phyloP scores from a whole-genome alignment of 2,329 filamentous ascomycete genomes.

The Dothideomycetidae sp. region DNA sequence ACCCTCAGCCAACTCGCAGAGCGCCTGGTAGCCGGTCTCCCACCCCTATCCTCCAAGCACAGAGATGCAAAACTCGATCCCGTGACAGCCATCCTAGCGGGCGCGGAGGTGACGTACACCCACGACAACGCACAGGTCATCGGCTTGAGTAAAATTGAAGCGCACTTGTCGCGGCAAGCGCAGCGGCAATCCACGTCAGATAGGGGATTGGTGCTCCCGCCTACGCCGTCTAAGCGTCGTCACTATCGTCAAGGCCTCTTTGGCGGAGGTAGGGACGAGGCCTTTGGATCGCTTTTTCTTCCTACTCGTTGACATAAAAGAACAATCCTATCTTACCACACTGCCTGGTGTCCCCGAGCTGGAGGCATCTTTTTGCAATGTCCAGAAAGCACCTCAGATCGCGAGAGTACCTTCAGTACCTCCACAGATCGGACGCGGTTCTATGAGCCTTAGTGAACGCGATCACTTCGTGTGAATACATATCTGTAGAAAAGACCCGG shows the following conservation, averaged over 20 bases:
- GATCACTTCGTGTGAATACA: too few species aligned
- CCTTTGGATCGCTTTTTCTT: background rate
- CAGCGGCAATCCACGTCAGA: too few species aligned
- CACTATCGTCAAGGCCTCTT: too few species aligned
- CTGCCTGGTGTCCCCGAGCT: background rate
- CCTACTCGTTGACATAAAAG: background rate
- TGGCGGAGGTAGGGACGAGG: too few species aligned
- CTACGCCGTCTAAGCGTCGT: too few species aligned
- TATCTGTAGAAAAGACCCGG: too few species aligned
- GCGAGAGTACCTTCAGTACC: too few species aligned
- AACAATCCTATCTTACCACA: background rate
- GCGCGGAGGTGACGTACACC: slow-evolving; percentile 83
- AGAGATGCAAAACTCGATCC: slow-evolving; percentile 45
- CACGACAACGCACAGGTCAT: slow-evolving; percentile 95
- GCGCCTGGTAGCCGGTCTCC: slow-evolving; percentile 30
- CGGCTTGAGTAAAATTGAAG: slow-evolving; percentile 83
- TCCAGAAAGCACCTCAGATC: background rate
- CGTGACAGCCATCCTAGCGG: slow-evolving; percentile 74
- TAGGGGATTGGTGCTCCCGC: too few species aligned
- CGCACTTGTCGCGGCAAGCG: slow-evolving; percentile 63
- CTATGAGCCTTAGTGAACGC: too few species aligned
- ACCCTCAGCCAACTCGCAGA: slow-evolving; percentile 60
- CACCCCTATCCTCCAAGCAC: slow-evolving; percentile 18
- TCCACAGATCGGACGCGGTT: too few species aligned
- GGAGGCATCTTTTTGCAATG: background rate